Evolutionary conservation across 495 filamentous ascomycete genomes (phyloP).

Genomic region (Parachaetomium inaequale): DNA sequence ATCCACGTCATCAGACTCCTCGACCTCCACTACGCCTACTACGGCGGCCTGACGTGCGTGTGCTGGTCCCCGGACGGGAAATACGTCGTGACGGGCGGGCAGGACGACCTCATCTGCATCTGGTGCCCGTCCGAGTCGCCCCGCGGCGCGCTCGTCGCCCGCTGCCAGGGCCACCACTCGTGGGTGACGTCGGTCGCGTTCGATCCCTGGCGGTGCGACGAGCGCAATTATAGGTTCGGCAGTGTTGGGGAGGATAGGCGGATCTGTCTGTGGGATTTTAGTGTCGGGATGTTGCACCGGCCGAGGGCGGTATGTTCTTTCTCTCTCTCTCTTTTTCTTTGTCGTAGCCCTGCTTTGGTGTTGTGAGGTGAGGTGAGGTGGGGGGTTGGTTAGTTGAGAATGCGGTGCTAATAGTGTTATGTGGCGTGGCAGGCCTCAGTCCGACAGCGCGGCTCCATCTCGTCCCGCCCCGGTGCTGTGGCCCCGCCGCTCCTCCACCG

Average conservation of each 20-base stretch:
- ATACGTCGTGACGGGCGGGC: conserved; percentile 91
- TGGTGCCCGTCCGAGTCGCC: conserved; percentile 80
- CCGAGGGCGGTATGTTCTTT: conserved; percentile 61
- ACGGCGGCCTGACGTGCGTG: conserved; percentile 85
- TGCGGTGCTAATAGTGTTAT: conserved; percentile 4
- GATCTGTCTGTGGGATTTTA: conserved; percentile 94
- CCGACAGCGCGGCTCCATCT: conserved; percentile 60
- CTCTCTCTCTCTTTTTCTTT: neutral
- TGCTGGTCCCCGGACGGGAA: conserved; percentile 98
- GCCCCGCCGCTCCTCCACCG: conserved; percentile 45
- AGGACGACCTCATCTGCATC: conserved; percentile 91
- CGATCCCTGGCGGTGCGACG: conserved; percentile 94
- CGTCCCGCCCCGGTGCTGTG: conserved; percentile 41
- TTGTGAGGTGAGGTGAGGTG: too few species aligned
- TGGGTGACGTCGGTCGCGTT: conserved; percentile 94
- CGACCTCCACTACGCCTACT: conserved; percentile 85
- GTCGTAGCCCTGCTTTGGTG: neutral
- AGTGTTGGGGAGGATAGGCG: conserved; percentile 92
- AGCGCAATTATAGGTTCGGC: conserved; percentile 89
- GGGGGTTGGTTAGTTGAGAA: neutral
- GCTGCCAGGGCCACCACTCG: conserved; percentile 87
- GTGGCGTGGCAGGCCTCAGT: conserved; percentile 40
- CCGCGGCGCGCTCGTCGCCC: conserved; percentile 73
- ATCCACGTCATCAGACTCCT: conserved; percentile 53
- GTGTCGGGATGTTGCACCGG: conserved; percentile 88